phyloP scores from a whole-genome alignment of 306 rosid species.

The Carpinus viminea region DNA sequence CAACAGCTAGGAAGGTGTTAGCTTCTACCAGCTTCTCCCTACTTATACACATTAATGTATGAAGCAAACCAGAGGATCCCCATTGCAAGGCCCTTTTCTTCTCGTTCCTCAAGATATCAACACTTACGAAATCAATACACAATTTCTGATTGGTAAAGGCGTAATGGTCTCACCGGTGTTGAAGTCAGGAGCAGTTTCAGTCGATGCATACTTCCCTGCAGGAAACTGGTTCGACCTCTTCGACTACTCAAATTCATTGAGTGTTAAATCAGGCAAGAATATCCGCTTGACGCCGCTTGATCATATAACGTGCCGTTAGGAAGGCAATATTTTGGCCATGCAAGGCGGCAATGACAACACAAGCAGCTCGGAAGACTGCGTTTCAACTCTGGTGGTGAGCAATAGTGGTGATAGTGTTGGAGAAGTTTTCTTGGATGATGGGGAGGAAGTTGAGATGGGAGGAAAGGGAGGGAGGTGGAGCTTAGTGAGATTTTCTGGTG shows the following conservation, averaged over 20 bases:
- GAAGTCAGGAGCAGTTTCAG: slow-evolving; percentile 48
- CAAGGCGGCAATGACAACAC: slow-evolving; percentile 71
- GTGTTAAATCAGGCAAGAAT: slow-evolving; percentile 43
- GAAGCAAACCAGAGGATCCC: slow-evolving; percentile 70
- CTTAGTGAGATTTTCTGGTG: slow-evolving; percentile 45
- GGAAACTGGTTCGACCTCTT: slow-evolving; percentile 94
- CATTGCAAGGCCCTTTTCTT: slow-evolving; percentile 94
- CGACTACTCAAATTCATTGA: slow-evolving; percentile 58
- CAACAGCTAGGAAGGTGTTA: slow-evolving; percentile 74
- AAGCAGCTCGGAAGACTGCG: slow-evolving; percentile 52
- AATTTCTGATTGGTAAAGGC: slow-evolving; percentile 72
- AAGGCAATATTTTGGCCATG: slow-evolving; percentile 71
- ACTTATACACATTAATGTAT: slow-evolving; percentile 77
- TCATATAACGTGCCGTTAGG: slow-evolving; percentile 68
- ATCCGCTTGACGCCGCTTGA: slow-evolving; percentile 59
- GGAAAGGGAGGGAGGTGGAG: slow-evolving; percentile 62
- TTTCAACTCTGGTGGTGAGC: slow-evolving; percentile 58
- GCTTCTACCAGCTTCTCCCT: slow-evolving; percentile 83
- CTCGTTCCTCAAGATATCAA: slow-evolving; percentile 72
- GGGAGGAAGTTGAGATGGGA: slow-evolving; percentile 59
- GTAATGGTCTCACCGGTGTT: slow-evolving; percentile 79
- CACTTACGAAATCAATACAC: slow-evolving; percentile 68
- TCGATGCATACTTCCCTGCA: slow-evolving; percentile 73
- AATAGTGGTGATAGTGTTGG: slow-evolving; percentile 45
- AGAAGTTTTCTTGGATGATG: slow-evolving; percentile 76